Conservation (phyloP, 495 filamentous ascomycete species). For the Astrocystis sublimbata region DNA sequence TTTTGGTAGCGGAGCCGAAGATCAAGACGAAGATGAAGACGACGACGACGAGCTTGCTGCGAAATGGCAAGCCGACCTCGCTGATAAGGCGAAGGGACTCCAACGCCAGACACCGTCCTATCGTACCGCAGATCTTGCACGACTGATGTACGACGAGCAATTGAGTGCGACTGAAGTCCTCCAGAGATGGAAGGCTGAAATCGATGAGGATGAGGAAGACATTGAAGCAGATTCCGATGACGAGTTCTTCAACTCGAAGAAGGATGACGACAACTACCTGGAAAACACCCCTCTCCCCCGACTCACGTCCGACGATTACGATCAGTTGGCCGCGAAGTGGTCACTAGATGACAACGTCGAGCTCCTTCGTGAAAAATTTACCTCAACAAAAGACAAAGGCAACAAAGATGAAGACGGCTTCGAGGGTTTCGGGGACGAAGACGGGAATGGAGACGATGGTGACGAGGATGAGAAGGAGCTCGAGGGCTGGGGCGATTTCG, state of each 20-base stretch:
- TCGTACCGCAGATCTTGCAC: constrained; percentile 75
- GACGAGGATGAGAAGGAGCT: constrained; percentile 68
- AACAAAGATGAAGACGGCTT: constrained; percentile 49
- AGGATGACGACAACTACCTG: constrained; percentile 58
- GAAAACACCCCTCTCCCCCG: constrained; percentile 78
- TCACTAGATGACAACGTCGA: constrained; percentile 75
- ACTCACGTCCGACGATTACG: constrained; percentile 63
- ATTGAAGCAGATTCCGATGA: constrained; percentile 71
- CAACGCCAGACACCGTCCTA: constrained; percentile 69
- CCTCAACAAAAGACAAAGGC: constrained; percentile 58
- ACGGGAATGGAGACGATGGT: constrained; percentile 70
- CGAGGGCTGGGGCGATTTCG: constrained; percentile 86
- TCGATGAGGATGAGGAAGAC: constrained; percentile 54
- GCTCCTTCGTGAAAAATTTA: constrained; percentile 69
- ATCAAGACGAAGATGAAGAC: constrained; percentile 58
- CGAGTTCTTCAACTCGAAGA: constrained; percentile 71
- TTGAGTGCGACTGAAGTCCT: constrained; percentile 75
- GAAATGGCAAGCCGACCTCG: constrained; percentile 85
- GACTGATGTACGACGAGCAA: constrained; percentile 84
- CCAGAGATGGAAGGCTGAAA: constrained; percentile 76
- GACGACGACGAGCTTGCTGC: constrained; percentile 62
- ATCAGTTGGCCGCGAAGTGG: constrained; percentile 82
- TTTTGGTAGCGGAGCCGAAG: constrained; percentile 49
- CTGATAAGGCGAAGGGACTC: constrained; percentile 69
- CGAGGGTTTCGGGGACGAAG: constrained; percentile 48